Base-by-base conservation (phyloP, 352 stramenopile species). In the Globisporangium irregulare region DNA sequence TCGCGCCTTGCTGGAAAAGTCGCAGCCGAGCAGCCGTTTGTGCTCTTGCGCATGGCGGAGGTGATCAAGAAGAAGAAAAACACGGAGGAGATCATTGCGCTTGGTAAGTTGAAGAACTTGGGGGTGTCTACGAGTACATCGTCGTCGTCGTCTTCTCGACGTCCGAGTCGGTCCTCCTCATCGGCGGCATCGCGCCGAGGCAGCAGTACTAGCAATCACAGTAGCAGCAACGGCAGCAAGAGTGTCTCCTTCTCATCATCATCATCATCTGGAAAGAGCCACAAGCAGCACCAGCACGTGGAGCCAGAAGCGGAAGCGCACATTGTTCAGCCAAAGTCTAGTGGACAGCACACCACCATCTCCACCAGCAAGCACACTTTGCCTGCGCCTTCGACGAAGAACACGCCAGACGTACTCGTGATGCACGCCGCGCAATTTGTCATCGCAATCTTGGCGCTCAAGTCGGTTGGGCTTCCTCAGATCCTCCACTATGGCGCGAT, bases 21-120 rank as follows among this genome's bases (percentile, higher is more conserved):
- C 36, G 81, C 82, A 10, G 69, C 81, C 3, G 85, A 93, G 41
- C 85, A 90, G 67, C 83, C 83, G 34, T 91, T 83, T 59, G 69
- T 91, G 24, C 86, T 91, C 59, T 58, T 78, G 22, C 78, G 82
- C 46, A 82, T 91, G 38, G 61, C 69, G 14, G 78, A 89, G 4
- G 41, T 84, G 51, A 74, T 91, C 55, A 87, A 89, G 62, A 81
- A 86, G 67, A 79, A 64, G 62, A 80, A 71, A 14, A 67, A 81
- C 22, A 61, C 80, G 8, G 72, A 74, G 8, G 68, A 72, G 24
- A 60, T 88, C 5, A 64, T 68, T 4, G 67, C 71, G 4, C 67
- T 72, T 48, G 82, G 82, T 20, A 80, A 80, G 46, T 32, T 91
- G 9, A 79, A 70, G 7, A 91, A 91, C 67, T 5, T 34, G 51